Evolutionary conservation across 108 stramenopile species (phyloP), one percentile per base, ranked within the genome.

Genomic region (Mayamaea pseudoterrestris): DNA sequence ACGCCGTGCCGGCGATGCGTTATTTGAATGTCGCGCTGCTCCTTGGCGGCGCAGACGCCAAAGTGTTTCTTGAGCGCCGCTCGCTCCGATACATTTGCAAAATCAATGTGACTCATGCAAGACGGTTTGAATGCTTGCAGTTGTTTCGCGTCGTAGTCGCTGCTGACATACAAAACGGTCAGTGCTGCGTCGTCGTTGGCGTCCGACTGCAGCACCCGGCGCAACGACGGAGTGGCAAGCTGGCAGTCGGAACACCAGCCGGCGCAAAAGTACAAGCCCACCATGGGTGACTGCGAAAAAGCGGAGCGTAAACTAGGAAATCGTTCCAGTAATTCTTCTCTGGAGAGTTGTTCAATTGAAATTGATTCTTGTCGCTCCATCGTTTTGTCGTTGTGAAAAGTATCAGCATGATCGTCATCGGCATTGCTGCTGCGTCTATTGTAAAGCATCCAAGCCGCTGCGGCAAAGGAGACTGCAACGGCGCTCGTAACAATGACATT

Each of bases 211-310:
- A 57, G 45, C 17, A 66, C 29, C 5, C 32, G 35, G 12, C 25
- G 35, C n/a, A 65, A 27, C 26, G 28, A 28, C 0, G 59, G 60
- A 11, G 53, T 50, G 20, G 50, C 59, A 8, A 26, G 37, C 32
- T 39, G 27, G 27, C 64, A 66, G 36, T 71, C 69, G 20, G 59
- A 56, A 44, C 69, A 71, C 69, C 64, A 66, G 5, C 61, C 47
- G 21, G 62, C 50, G 27, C 62, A 47, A 36, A 63, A 69, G 44
- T 58, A 58, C 16, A 69, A 30, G 5, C 48, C 62, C 8, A 58
- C 35, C 3, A 63, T 35, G 3, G 57, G 57, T 20, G 46, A 47
- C 6, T n/a, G 28, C 4, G 60, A 53, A 57, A 50, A 1, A 36
- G 36, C 9, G 29, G 30, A 1, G 30, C 46, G 9, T 48, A 9